These are phyloP conservation scores for Candida quercuum DNA, from an alignment of 805 yeast species.

Conservation along the genomic window DNA sequence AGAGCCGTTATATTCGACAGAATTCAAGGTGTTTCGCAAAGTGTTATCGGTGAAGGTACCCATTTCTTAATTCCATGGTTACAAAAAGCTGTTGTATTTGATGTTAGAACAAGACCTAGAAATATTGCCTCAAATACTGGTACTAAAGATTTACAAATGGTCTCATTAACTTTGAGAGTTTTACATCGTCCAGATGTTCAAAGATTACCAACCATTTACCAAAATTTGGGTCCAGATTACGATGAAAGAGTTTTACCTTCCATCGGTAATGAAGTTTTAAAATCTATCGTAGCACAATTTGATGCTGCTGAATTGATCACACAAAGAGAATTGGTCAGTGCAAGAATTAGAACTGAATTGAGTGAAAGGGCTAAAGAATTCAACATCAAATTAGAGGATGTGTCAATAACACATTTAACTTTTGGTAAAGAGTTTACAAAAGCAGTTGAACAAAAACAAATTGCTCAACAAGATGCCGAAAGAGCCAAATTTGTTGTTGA, in stretches of 20 bases:
- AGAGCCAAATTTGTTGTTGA: constrained; percentile 91
- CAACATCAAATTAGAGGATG: constrained; percentile 90
- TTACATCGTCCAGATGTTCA: constrained; percentile 89
- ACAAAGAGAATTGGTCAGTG: constrained; percentile 92
- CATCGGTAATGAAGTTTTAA: constrained; percentile 86
- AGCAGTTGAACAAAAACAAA: constrained; percentile 98
- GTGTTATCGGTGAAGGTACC: constrained; percentile 95
- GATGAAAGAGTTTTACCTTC: constrained; percentile 93
- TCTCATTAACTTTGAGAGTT: constrained; percentile 86
- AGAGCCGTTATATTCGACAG: constrained; percentile 96
- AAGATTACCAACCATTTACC: constrained; percentile 81
- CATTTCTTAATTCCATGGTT: constrained; percentile 96
- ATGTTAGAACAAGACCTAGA: constrained; percentile 93
- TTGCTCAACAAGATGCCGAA: constrained; percentile 99
- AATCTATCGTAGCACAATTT: constrained; percentile 87
- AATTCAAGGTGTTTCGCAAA: constrained; percentile 77
- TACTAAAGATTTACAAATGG: constrained; percentile 95
- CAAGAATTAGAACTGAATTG: constrained; percentile 82
- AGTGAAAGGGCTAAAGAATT: constrained; percentile 81
- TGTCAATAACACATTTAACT: constrained; percentile 95
- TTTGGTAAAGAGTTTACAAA: constrained; percentile 95
- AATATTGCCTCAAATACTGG: constrained; percentile 93
- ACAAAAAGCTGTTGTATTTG: constrained; percentile 84
- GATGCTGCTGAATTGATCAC: constrained; percentile 97
- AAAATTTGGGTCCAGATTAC: constrained; percentile 86